These are phyloP conservation scores for Colletotrichum kahawae DNA, from an alignment of 2,329 filamentous ascomycete species.

Conservation along the genomic window DNA sequence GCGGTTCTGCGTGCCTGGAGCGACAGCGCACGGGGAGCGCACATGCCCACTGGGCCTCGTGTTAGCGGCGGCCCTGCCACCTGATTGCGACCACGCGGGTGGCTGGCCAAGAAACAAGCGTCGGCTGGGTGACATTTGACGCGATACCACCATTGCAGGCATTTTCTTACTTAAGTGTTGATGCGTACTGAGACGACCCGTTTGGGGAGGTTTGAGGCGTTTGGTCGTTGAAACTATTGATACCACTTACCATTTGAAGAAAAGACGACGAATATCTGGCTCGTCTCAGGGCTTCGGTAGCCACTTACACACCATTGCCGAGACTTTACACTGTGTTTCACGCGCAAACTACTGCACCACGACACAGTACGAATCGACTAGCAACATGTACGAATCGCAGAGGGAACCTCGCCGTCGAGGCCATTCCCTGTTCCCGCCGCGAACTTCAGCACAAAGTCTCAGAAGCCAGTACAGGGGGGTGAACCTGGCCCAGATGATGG, in stretches of 20 bases:
- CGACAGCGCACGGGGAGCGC: constrained; percentile 6
- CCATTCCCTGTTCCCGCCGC: constrained; percentile 1
- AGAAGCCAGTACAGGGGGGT: constrained; percentile 11
- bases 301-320: background rate
- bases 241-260: background rate
- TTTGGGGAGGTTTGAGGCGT: background rate
- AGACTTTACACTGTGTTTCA: background rate
- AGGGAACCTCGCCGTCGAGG: constrained; percentile 1
- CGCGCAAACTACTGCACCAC: accelerated
- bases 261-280: background rate
- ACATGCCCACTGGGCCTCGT: background rate
- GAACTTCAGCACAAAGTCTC: constrained; percentile 13
- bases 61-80: constrained; percentile 16
- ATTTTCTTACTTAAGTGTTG: constrained; percentile 6
- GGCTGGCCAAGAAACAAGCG: background rate
- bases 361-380: background rate
- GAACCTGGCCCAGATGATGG: constrained; percentile 10
- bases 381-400: constrained; percentile 9
- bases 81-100: background rate
- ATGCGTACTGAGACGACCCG: background rate
- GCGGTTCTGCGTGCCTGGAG: background rate
- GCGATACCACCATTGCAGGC: background rate
- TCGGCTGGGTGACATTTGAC: background rate
- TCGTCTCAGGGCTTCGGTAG: background rate
- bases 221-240: background rate